Evolutionary conservation across 2,329 filamentous ascomycete genomes (phyloP).

Genomic region (Anisogramma anomala): DNA sequence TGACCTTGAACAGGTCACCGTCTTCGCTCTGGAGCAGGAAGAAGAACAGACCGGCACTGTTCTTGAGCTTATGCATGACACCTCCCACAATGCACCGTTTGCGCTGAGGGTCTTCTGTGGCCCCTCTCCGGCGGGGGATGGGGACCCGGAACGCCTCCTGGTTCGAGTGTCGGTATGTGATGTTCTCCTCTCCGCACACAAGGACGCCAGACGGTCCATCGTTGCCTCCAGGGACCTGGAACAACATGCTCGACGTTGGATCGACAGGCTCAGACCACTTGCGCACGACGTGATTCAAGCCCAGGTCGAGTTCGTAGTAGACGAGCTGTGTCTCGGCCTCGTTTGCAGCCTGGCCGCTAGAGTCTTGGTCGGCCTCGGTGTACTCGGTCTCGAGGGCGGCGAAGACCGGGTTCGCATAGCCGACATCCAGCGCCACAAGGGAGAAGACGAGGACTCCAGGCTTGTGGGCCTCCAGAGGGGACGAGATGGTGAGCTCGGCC

Average conservation of each 20-base stretch:
- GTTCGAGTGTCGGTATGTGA: slow-evolving; percentile 96
- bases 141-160: slow-evolving; percentile 80
- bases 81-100: slow-evolving; percentile 81
- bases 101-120: slow-evolving; percentile 82
- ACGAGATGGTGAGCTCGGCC: slow-evolving; percentile 92
- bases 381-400: slow-evolving; percentile 92
- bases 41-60: slow-evolving; percentile 77
- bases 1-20: slow-evolving; percentile 96
- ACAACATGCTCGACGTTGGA: slow-evolving; percentile 75
- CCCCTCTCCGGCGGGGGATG: slow-evolving; percentile 75
- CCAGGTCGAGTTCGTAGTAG: slow-evolving; percentile 95
- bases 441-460: slow-evolving; percentile 82
- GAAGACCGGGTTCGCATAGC: slow-evolving; percentile 95
- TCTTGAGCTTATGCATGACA: slow-evolving; percentile 94
- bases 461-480: slow-evolving; percentile 91
- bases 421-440: slow-evolving; percentile 80
- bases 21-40: slow-evolving; percentile 93
- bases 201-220: slow-evolving; percentile 92
- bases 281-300: slow-evolving; percentile 90
- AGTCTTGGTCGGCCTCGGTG: slow-evolving; percentile 80
- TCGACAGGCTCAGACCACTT: slow-evolving; percentile 96
- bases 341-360: slow-evolving; percentile 68
- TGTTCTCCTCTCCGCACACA: slow-evolving; percentile 85
- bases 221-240: slow-evolving; percentile 87
- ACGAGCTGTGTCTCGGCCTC: slow-evolving; percentile 84